Evolutionary conservation across 2,329 filamentous ascomycete species (phyloP).

Genomic region (Myrmaecium sp.): DNA sequence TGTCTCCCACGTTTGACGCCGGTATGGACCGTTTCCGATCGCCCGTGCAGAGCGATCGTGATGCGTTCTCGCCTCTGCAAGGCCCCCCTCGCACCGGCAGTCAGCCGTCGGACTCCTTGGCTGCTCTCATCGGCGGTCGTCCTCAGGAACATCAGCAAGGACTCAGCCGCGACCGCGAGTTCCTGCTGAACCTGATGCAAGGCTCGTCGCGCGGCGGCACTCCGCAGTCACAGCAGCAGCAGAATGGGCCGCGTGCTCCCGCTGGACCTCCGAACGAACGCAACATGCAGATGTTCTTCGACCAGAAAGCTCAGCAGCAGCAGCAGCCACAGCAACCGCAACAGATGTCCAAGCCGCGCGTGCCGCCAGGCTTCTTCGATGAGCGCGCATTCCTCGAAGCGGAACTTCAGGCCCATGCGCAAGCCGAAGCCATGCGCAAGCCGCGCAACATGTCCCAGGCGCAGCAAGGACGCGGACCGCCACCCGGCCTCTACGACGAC

Average conservation of each 20-base stretch:
- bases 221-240: constrained; percentile 16
- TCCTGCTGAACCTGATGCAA: constrained; percentile 73
- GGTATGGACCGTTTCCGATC: too few species aligned
- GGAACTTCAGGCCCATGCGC: constrained; percentile 3
- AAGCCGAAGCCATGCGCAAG: constrained; percentile 15
- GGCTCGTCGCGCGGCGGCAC: constrained; percentile 24
- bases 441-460: constrained; percentile 8
- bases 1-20: too few species aligned
- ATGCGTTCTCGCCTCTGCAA: constrained; percentile 14
- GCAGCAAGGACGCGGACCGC: constrained; percentile 10
- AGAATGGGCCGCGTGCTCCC: constrained; percentile 13
- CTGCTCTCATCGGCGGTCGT: constrained; percentile 19
- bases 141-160: constrained; percentile 20
- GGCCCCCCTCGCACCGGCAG: constrained; percentile 15
- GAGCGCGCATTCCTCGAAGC: constrained; percentile 9
- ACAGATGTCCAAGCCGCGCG: constrained; percentile 18
- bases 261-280: constrained; percentile 10
- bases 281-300: constrained; percentile 15
- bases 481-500: constrained; percentile 15
- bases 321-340: constrained; percentile 8
- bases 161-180: constrained; percentile 56
- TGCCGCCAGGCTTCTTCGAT: constrained; percentile 21
- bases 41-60: neutral
- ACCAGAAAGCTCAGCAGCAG: constrained; percentile 15
- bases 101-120: constrained; percentile 13